A percentile compares a stretch with the other conserved stretches of the same genome.
These are phyloP conservation scores for Aspergillus sparsus DNA, from an alignment of 495 filamentous ascomycete species.

Conservation along the genomic window DNA sequence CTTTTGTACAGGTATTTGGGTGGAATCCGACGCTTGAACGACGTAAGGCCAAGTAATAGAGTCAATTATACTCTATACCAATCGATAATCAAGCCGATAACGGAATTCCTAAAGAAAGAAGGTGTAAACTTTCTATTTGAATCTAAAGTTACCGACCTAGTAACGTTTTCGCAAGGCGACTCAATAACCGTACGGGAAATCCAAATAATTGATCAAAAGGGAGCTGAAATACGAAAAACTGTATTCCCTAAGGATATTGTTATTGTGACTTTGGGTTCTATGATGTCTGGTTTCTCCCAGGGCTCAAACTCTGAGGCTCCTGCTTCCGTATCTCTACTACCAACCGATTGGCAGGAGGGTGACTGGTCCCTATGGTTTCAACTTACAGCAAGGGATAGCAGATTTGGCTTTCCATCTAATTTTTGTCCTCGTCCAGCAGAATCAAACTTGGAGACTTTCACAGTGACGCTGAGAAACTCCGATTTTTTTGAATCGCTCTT, in stretches of 20 bases:
- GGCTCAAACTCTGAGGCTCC: not conserved
- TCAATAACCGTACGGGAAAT: not conserved
- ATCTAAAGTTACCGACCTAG: not conserved
- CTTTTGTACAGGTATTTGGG: not conserved
- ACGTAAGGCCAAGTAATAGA: not conserved
- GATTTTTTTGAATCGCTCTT: not conserved
- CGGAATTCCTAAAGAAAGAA: not conserved
- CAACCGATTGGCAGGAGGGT: not conserved
- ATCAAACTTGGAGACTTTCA: not conserved
- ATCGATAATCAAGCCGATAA: not conserved
- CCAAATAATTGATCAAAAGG: not conserved
- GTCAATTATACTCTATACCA: too few species aligned
- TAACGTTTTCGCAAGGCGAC: not conserved
- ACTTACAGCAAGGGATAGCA: not conserved
- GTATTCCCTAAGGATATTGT: not conserved
- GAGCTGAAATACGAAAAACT: not conserved
- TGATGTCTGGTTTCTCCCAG: not conserved
- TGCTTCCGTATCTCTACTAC: not conserved
- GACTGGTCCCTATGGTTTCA: slow-evolving; percentile 1
- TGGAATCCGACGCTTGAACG: not conserved
- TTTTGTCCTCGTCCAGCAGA: not conserved
- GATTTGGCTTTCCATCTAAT: not conserved
- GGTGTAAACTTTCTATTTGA: not conserved
- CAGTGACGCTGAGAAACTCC: not conserved
- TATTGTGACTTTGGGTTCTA: not conserved